Evolutionary conservation across 2,329 filamentous ascomycete genomes (phyloP), one percentile per base, ranked within the genome.

Genomic region (Dothideomycetidae sp.): DNA sequence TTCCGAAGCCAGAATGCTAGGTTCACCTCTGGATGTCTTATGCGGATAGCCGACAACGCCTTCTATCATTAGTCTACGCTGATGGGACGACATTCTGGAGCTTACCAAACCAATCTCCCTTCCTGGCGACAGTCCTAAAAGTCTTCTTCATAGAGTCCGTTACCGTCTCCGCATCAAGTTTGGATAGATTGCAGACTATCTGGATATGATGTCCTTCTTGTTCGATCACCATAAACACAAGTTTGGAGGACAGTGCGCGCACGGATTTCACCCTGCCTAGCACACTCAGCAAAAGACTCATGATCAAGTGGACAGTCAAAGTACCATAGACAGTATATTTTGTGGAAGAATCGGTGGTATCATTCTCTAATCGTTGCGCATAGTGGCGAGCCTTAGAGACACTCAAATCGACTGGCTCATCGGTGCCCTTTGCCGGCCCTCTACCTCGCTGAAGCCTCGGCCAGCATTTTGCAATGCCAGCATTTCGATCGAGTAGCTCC

Each of bases 101-200:
- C 79, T 62, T 68, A 84, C 81, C 77, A 53, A 88, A 75, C 54
- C 81, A 78, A 61, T 96, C 90, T 44, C 90, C 90, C 48, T 81
- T 73, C 47, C 80, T 73, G 33, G 86, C 66, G 38, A 82, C 58
- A 44, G 73, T 73, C 44, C 71, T 70, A 44, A 81, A 71, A 28
- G 69, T 56, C 50, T 71, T 77, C 54, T 73, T 73, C 11, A 53
- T 48, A n/a, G 63, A 58, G 1, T 54, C 46, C 3, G 55, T 50
- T 7, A 60, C 47, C 12, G 50, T 57, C n/a, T 55, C 43, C n/a
- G 51, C 42, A 11, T 54, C 53, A 43, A 68, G 52, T 36, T 66
- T 70, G 42, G 67, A 66, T 48, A 77, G 67, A 57, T 81, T 81
- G 56, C 81, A 70, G 63, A 93, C 75, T 43, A 78, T 69, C 60